Base-by-base conservation (phyloP, 2,329 filamentous ascomycete genomes). In the Lecanicillium sp. region DNA sequence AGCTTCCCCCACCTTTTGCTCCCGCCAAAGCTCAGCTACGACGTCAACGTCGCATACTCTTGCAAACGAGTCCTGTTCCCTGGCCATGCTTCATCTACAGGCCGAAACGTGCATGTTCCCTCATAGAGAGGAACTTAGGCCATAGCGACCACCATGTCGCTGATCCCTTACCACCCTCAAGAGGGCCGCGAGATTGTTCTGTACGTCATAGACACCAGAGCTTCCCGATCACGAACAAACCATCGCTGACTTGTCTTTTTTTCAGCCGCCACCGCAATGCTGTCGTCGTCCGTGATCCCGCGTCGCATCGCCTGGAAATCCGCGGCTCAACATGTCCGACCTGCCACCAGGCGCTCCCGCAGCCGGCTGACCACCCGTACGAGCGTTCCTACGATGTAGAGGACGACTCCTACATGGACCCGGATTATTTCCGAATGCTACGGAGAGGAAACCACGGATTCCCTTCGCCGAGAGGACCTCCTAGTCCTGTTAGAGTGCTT, bases 341-440 rank as follows among this genome's bases (percentile, higher is more conserved):
- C 53, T 96, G 90, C 58, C 86, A 88, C 57, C 83, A 85, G 38
- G 79, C 87, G 14, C 73, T 80, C 60, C 58, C 71, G 46, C 55
- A 56, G 17, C 29, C 58, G 9, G 13, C 71, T 37, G 71, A 77
- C 17, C 62, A 66, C 22, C 58, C 66, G 44, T 77, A 66, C 55
- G 74, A 74, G 39, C 52, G 50, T n/a, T 46, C 55, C 4, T 60
- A 53, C 40, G 59, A 53, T 30, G 51, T 62, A 22, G 54, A 59
- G 36, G 63, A 65, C 25, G 73, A 83, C 35, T 75, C 81, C 41
- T 97, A 89, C 56, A 84, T 96, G 50, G 83, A 89, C 53, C 89
- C 89, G 3, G 79, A 88, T 37, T 98, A 98, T 68, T 98, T 98
- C 62, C 87, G 87, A 53, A 89, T 97, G 84, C 79, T 98, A 29